A percentile compares a stretch with the other conserved stretches of the same genome.
phyloP scores from a whole-genome alignment of 306 rosid species.

The Parietaria judaica region DNA sequence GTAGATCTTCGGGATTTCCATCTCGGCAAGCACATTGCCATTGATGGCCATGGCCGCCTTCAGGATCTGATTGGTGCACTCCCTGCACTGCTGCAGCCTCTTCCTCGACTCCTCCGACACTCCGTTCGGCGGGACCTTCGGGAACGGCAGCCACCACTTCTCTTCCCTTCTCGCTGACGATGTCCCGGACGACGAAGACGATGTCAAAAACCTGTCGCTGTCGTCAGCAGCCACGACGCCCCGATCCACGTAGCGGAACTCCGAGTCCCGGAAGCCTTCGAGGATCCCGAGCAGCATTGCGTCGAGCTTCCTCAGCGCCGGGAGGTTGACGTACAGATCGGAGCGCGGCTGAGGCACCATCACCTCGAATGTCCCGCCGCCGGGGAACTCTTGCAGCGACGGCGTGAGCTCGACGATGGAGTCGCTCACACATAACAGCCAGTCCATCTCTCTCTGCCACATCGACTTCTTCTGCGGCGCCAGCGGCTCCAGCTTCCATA shows the following conservation, averaged over 20 bases:
- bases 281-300: slow-evolving; percentile 39
- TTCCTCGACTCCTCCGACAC: slow-evolving; percentile 29
- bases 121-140: slow-evolving; percentile 35
- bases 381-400: slow-evolving; percentile 33
- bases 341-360: slow-evolving; percentile 40
- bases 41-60: slow-evolving; percentile 52
- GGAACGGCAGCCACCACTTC: slow-evolving; percentile 44
- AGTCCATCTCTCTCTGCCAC: slow-evolving; percentile 45
- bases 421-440: slow-evolving; percentile 37
- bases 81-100: slow-evolving; percentile 34
- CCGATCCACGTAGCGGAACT: slow-evolving; percentile 35
- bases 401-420: slow-evolving; percentile 44
- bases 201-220: neutral
- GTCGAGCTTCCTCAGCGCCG: slow-evolving; percentile 44
- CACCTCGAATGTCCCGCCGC: slow-evolving; percentile 37
- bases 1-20: slow-evolving; percentile 36
- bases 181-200: slow-evolving; percentile 20
- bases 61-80: slow-evolving; percentile 40
- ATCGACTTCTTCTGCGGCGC: slow-evolving; percentile 30
- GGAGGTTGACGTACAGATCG: slow-evolving; percentile 33
- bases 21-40: slow-evolving; percentile 27
- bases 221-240: slow-evolving; percentile 26
- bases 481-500: slow-evolving; percentile 43
- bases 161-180: slow-evolving; percentile 26
- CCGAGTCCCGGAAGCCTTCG: slow-evolving; percentile 28